Percentiles rank a stretch among this genome's conserved stretches.
These are phyloP conservation scores for Mitragyna speciosa DNA, from an alignment of 257 asterid genomes.

Conservation along the genomic window DNA sequence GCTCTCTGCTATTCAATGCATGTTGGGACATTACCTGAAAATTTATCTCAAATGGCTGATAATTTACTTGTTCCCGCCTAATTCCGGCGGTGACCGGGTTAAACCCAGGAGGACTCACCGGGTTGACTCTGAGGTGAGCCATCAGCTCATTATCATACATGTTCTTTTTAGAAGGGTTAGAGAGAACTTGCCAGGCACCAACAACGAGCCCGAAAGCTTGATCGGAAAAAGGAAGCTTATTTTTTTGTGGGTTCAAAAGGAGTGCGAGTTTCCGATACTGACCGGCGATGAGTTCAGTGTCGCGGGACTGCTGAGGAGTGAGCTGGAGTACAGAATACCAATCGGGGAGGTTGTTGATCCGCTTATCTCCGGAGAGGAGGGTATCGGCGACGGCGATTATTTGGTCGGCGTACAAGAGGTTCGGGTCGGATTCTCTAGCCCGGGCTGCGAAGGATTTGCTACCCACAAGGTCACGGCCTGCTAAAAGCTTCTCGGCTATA, in stretches of 20 bases:
- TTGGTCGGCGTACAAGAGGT: slow-evolving; percentile 70
- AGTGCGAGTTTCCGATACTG: slow-evolving; percentile 69
- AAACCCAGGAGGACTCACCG: slow-evolving; percentile 18
- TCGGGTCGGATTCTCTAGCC: slow-evolving; percentile 89
- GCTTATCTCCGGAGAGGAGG: slow-evolving; percentile 69
- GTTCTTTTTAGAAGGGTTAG: slow-evolving; percentile 62
- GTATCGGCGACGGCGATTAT: slow-evolving; percentile 86
- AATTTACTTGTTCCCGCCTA: slow-evolving; percentile 22
- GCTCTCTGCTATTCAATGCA: slow-evolving; percentile 20
- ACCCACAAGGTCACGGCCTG: slow-evolving; percentile 75
- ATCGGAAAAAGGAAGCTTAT: slow-evolving; percentile 68
- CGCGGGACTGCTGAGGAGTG: slow-evolving; percentile 55
- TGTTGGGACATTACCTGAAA: slow-evolving; percentile 22
- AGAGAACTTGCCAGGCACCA: slow-evolving; percentile 81
- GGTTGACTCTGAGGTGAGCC: slow-evolving; percentile 23
- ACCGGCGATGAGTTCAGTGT: slow-evolving; percentile 55
- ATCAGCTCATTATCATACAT: slow-evolving; percentile 65
- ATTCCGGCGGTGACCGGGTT: slow-evolving; percentile 17
- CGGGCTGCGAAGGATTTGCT: slow-evolving; percentile 88
- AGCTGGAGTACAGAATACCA: slow-evolving; percentile 80
- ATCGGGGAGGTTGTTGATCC: slow-evolving; percentile 73
- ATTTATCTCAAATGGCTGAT: slow-evolving; percentile 25
- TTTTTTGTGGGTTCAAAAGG: slow-evolving; percentile 66
- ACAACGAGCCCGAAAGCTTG: slow-evolving; percentile 73
- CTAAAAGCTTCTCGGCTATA: slow-evolving; percentile 79